Base-by-base conservation (phyloP, 306 rosid species). In the Vachellia pachyceras region DNA sequence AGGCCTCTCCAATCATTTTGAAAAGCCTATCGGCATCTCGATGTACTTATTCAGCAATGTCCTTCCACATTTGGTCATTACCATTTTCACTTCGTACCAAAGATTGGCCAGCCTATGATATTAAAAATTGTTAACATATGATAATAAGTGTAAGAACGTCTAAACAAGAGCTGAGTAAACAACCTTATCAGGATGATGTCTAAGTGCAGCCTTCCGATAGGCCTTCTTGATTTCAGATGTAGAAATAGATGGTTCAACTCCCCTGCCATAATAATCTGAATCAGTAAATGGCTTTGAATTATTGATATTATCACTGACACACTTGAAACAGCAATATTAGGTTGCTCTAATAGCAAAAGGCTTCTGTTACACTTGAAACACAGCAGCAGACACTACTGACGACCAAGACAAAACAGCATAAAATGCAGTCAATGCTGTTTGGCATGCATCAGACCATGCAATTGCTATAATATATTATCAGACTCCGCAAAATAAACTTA, bases 131-230 rank as follows among this genome's bases (percentile, higher is more conserved):
- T 84, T 60, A 84, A 42, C 52, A 41, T 40, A 41, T 35, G 79
- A 66, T 17, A 22, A 78, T 37, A 36, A 66, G 67, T 25, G 73
- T 75, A 79, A 54, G 45, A 55, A 12, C 22, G 47, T 58, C 45
- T 47, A 61, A 66, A 18, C 70, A 50, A 72, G 41, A 17, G 82
- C 5, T 39, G 36, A 77, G 63, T 40, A 75, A n/a, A n/a, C n/a
- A n/a, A 95, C 98, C 97, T 95, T 95, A 88, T 95, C 99, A 14
- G 99, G 98, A 87, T 95, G 99, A 85, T 95, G 94, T 81, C 92
- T 89, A 61, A 95, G 99, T 79, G 99, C 99, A 86, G 99, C 99
- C 92, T 93, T 95, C 77, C 98, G 91, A 83, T 95, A 95, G 41
- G 99, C 99, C 90, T 91, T 95, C 88, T 90, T 95, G 85, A 95